phyloP scores from a whole-genome alignment of 441 rosid genomes.

The Capsella rubella region DNA sequence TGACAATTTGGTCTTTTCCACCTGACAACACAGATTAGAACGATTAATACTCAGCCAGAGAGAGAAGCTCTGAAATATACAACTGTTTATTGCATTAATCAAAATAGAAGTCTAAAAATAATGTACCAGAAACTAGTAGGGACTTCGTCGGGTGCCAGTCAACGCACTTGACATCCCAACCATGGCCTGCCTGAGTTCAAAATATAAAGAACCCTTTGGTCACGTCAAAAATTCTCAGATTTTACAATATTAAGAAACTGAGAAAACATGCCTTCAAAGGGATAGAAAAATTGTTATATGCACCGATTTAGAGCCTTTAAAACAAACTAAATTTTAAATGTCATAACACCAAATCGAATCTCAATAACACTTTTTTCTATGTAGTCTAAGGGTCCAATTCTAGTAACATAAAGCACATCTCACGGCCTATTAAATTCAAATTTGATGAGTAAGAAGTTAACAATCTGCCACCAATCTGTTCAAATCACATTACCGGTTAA shows the following conservation, averaged over 20 bases:
- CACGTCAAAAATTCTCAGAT: slow-evolving; percentile 41
- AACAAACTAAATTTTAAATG: slow-evolving; percentile 8
- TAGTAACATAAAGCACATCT: slow-evolving; percentile 11
- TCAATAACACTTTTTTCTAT: slow-evolving; percentile 2
- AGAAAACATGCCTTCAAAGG: slow-evolving; percentile 1
- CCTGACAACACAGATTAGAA: slow-evolving; percentile 55
- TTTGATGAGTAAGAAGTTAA: slow-evolving; percentile 2
- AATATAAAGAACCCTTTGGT: slow-evolving; percentile 57
- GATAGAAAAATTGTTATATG: not conserved
- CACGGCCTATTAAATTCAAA: slow-evolving; percentile 10
- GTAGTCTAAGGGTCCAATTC: slow-evolving; percentile 17
- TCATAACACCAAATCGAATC: slow-evolving; percentile 10
- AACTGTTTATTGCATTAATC: slow-evolving; percentile 14
- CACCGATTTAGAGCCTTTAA: slow-evolving; percentile 3
- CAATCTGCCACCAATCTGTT: slow-evolving; percentile 22
- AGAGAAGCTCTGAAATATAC: slow-evolving; percentile 25
- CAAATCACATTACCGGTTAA: slow-evolving; percentile 88
- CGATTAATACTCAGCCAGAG: slow-evolving; percentile 30
- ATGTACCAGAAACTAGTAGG: slow-evolving; percentile 86
- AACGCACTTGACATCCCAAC: slow-evolving; percentile 99
- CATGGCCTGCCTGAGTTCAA: slow-evolving; percentile 99
- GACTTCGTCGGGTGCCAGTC: slow-evolving; percentile 99
- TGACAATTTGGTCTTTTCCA: slow-evolving; percentile 96
- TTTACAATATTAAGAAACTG: slow-evolving; percentile 1
- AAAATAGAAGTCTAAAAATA: slow-evolving; percentile 18